Evolutionary conservation across 768 basidiomycete genomes (phyloP).

Genomic region (Omphalotus guepiniiformis): DNA sequence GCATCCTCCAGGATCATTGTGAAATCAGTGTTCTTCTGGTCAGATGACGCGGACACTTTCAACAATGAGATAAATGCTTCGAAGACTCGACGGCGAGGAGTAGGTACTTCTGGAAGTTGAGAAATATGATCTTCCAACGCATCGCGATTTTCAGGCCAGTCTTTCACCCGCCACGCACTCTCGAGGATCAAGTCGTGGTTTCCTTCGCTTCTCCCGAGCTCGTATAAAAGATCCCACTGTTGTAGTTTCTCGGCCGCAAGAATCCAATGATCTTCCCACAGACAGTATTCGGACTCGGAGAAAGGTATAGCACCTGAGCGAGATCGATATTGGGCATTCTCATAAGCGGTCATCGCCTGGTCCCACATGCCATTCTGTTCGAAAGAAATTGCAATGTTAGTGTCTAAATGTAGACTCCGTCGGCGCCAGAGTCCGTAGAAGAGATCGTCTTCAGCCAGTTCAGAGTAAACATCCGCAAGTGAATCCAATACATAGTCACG

Average conservation of each 20-base stretch:
- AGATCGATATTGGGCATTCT: conserved; percentile 83
- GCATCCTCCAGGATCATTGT: conserved; percentile 88
- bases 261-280: conserved; percentile 99
- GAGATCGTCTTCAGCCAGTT: conserved; percentile 93
- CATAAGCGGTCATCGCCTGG: conserved; percentile 83
- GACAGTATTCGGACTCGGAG: conserved; percentile 90
- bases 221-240: conserved; percentile 94
- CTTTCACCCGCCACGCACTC: conserved; percentile 90
- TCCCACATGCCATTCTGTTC: conserved; percentile 99
- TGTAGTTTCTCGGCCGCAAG: conserved; percentile 93
- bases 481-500: conserved; percentile 87
- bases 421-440: conserved; percentile 96
- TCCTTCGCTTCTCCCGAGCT: conserved; percentile 82
- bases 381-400: conserved; percentile 80
- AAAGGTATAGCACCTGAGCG: conserved; percentile 80
- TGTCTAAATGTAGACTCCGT: conserved; percentile 84
- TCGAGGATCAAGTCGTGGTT: conserved; percentile 93
- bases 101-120: conserved; percentile 79
- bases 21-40: conserved; percentile 87
- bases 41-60: conserved; percentile 64
- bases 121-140: conserved; percentile 76
- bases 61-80: conserved; percentile 91
- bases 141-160: conserved; percentile 84
- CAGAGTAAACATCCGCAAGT: conserved; percentile 91
- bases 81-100: conserved; percentile 95